These are phyloP conservation scores for Lomentospora prolificans DNA, from an alignment of 2,329 filamentous ascomycete species.

Conservation along the genomic window DNA sequence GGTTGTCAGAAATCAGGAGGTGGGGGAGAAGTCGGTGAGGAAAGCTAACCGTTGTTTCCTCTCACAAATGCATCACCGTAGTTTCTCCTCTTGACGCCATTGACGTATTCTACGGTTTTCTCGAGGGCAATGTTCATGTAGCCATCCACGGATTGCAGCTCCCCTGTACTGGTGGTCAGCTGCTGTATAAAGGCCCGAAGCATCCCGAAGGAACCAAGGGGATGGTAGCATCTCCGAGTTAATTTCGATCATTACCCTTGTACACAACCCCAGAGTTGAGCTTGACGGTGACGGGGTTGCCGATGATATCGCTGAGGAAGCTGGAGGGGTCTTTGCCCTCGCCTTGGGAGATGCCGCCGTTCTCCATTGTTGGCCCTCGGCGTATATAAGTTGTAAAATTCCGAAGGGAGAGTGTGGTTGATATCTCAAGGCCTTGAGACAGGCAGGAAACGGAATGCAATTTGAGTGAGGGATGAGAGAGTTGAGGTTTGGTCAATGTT, in stretches of 20 bases:
- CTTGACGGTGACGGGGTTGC: constrained; percentile 89
- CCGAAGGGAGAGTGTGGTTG: not conserved
- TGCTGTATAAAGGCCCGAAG: not conserved
- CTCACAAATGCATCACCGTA: constrained; percentile 94
- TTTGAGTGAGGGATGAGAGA: not conserved
- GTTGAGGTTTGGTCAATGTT: not conserved
- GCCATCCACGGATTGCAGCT: constrained; percentile 92
- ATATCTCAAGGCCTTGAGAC: too few relatives aligned
- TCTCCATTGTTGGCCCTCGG: constrained; percentile 52
- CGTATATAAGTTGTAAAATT: not conserved
- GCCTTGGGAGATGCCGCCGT: constrained; percentile 49
- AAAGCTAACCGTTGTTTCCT: constrained; percentile 82
- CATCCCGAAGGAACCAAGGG: not conserved
- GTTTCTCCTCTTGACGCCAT: constrained; percentile 69
- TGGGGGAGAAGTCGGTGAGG: too few relatives aligned
- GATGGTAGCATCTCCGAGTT: not conserved
- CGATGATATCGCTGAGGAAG: constrained; percentile 91
- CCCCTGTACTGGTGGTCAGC: constrained; percentile 45
- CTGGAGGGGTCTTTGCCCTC: constrained; percentile 88
- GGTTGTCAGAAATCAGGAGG: not conserved
- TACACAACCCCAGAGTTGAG: constrained; percentile 98
- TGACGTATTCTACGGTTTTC: constrained; percentile 85
- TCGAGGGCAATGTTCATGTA: constrained; percentile 99
- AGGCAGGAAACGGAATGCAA: not conserved
- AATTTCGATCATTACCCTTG: constrained; percentile 55